Conservation (phyloP, 441 rosid genomes). For the Mallotus repandus region DNA sequence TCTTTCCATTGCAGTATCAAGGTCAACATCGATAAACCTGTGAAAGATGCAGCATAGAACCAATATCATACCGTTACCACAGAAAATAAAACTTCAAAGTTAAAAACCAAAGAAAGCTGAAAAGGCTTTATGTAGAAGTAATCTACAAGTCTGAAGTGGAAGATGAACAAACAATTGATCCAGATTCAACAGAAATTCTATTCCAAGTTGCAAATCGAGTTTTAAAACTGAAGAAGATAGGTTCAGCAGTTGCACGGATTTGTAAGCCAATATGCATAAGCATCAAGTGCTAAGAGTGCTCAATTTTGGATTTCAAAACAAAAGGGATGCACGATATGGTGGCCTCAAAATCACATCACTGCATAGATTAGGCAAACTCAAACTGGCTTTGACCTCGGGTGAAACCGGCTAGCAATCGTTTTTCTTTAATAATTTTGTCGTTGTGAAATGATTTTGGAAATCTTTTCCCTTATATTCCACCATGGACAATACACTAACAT, state of each 20-base stretch:
- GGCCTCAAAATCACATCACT: not conserved
- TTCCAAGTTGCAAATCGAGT: not conserved
- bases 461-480: no score
- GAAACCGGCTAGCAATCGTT: not conserved
- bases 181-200: not conserved
- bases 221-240: not conserved
- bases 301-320: not conserved
- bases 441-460: no score
- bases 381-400: not conserved
- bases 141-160: not conserved
- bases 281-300: not conserved
- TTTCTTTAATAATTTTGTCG: no score
- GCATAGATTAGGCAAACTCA: not conserved
- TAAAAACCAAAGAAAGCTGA: not conserved
- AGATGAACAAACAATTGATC: not conserved
- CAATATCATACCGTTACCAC: not conserved
- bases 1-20: conserved; percentile 73
- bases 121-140: not conserved
- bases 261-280: not conserved
- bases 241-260: not conserved
- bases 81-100: conserved; percentile 14
- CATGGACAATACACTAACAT: no score
- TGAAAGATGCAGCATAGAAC: conserved; percentile 18
- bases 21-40: conserved; percentile 80
- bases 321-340: not conserved